Base-by-base conservation (phyloP, 371 early-diverging fungal species). In the Syncephalastrum racemosum region DNA sequence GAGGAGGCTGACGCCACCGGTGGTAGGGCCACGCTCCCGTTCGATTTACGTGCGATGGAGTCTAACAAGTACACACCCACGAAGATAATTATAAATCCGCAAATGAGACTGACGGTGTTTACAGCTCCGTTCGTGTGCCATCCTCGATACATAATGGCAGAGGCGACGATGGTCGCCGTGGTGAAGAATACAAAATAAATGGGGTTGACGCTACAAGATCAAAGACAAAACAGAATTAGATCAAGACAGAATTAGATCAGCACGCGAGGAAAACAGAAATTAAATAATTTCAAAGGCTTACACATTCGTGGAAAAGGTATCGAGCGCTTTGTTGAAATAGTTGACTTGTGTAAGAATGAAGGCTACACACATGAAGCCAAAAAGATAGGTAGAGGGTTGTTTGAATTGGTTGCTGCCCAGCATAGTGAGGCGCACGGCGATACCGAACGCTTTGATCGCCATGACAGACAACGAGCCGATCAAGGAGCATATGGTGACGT, bases 321-420 rank as follows among this genome's bases (percentile, higher is more conserved):
- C 93, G 36, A 96, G 73, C n/a, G 96, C 95, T 74, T 96, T 96
- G 82, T 96, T 96, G 60, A 96, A 95, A 70, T 96, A 96, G 70
- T 94, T 95, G 79, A 95, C 90, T 77, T 96, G 95, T 27, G 85
- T 84, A 12, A 92, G 63, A 44, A 94, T 90, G 66, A 88, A 92
- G 1, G 82, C 70, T 12, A 70, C 77, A 22, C 91, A 90, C 46
- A 87, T 80, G 22, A 89, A 60, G 13, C 85, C 84, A 70, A 95
- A 93, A n/a, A 92, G 70, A 56, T 90, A 96, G 12, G 95, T 95
- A 16, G 91, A 91, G 8, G 89, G 80, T 52, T 91, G 84, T 20
- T 79, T 78, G 47, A 94, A 82, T 75, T 93, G 93, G 72, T 94
- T 95, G 63, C 86, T 72, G 52, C 95, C 94, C 20, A 83, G 82